Evolutionary conservation across 2,329 filamentous ascomycete genomes (phyloP), one percentile per base, ranked within the genome.

Genomic region (Microcyclospora pomicola): DNA sequence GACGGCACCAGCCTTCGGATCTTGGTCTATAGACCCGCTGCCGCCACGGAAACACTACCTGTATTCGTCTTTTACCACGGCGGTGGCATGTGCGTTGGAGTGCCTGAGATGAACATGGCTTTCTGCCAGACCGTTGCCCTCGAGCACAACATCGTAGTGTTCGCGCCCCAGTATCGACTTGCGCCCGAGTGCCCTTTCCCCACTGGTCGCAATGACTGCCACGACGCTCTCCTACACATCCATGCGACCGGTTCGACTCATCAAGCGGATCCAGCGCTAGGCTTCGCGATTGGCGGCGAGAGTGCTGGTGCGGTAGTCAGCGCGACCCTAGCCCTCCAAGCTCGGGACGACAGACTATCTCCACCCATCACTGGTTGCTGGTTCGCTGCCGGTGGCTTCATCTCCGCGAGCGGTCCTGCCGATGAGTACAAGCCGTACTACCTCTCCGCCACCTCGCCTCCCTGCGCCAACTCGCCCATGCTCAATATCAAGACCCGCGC

Each of bases 141-240:
- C 4, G 15, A 42, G 12, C 41, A 48, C 31, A 14, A 35, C 4
- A 40, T 37, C 27, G 35, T 46, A 2, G 40, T 43, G 10, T 34
- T 46, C 3, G 40, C 40, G 5, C 42, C 44, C 15, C 36, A 43
- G 27, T 70, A 71, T 42, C 59, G 67, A 3, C 59, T 68, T 31
- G 67, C 67, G n/a, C 68, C 68, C 0, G 67, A 69, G 38, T 53
- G 69, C 44, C 51, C 55, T 15, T 71, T 69, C 42, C 68, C 68
- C 0, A 53, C 51, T 1, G 62, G 60, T 4, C 51, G 70, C 2
- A 55, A 68, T 36, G 68, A 72, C 45, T 58, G 55, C 35, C 64
- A 60, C 43, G 65, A 68, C 38, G 57, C 58, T 0, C 45, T 64
- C 0, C 43, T 53, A 50, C 67, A 62, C 59, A 37, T 66, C 61